phyloP scores from a whole-genome alignment of 2,329 filamentous ascomycete species.

The Tolypocladium ovalisporum region DNA sequence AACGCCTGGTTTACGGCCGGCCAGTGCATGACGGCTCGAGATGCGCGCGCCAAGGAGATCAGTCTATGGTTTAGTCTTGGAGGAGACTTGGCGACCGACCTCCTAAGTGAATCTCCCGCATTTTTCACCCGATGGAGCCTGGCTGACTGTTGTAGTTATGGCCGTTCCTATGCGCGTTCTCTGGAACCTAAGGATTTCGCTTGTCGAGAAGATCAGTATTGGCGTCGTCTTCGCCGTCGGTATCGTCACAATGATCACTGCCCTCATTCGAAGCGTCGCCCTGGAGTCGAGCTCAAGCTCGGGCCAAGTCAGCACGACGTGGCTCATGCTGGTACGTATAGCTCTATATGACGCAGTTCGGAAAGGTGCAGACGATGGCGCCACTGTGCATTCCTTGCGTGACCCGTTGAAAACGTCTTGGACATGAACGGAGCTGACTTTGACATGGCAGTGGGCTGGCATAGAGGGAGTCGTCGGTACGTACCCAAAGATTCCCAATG shows the following conservation, averaged over 20 bases:
- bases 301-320: conserved; percentile 10
- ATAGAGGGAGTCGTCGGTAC: conserved; percentile 10
- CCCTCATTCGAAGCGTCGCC: conserved; percentile 9
- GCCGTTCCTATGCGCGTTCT: conserved; percentile 7
- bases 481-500: background rate
- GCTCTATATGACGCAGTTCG: background rate
- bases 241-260: conserved; percentile 8
- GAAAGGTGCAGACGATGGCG: too few relatives aligned
- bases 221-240: conserved; percentile 8
- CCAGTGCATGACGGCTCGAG: conserved; percentile 5
- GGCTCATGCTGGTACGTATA: conserved; percentile 9
- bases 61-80: conserved; percentile 11
- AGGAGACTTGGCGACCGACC: conserved; percentile 8
- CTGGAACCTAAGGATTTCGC: conserved; percentile 7
- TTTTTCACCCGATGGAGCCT: background rate
- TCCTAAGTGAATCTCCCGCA: conserved; percentile 6
- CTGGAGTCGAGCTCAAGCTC: conserved; percentile 3
- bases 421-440: background rate
- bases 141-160: conserved; percentile 5
- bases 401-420: background rate
- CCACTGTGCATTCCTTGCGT: background rate
- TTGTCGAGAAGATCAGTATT: conserved; percentile 8
- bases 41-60: conserved; percentile 8
- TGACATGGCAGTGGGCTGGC: conserved; percentile 6
- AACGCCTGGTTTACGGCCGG: conserved; percentile 10